Conservation (phyloP, 2,329 filamentous ascomycete genomes). For the Aspergillus hortae region DNA sequence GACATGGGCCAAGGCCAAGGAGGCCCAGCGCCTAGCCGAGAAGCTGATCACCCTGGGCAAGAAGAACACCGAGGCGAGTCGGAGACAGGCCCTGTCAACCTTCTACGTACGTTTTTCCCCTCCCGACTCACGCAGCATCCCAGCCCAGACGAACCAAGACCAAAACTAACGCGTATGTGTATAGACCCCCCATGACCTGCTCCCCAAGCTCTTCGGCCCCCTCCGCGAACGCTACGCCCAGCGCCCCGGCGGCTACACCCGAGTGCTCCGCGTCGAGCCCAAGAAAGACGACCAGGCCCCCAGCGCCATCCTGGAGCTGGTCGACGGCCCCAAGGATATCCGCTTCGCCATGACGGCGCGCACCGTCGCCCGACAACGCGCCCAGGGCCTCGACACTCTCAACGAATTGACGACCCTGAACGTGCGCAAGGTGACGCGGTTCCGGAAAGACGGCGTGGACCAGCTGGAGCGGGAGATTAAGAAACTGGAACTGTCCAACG, state of each 20-base stretch:
- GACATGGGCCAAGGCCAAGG: slow-evolving; percentile 95
- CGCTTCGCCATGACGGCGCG: slow-evolving; percentile 91
- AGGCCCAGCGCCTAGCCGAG: slow-evolving; percentile 88
- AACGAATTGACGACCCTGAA: slow-evolving; percentile 74
- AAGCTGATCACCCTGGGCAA: slow-evolving; percentile 93
- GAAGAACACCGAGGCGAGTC: slow-evolving; percentile 80
- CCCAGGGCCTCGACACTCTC: slow-evolving; percentile 53
- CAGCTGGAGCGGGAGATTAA: slow-evolving; percentile 62
- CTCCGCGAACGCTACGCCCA: slow-evolving; percentile 73
- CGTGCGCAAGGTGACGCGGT: slow-evolving; percentile 77
- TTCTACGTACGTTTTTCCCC: slow-evolving; percentile 67
- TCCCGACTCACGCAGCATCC: not conserved
- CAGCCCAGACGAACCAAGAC: not conserved
- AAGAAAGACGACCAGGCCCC: slow-evolving; percentile 82
- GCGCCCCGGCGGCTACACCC: slow-evolving; percentile 89
- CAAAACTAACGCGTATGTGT: not conserved
- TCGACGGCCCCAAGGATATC: slow-evolving; percentile 91
- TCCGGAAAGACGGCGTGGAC: slow-evolving; percentile 62
- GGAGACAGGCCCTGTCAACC: slow-evolving; percentile 70
- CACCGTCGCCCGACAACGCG: slow-evolving; percentile 63
- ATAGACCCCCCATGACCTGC: slow-evolving; percentile 40
- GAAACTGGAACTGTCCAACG: slow-evolving; percentile 53
- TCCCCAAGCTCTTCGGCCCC: slow-evolving; percentile 85
- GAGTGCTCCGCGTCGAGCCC: slow-evolving; percentile 87
- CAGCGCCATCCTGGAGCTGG: slow-evolving; percentile 88